Evolutionary conservation across 371 early-diverging fungal species (phyloP).

Genomic region (Funneliformis caledonium): DNA sequence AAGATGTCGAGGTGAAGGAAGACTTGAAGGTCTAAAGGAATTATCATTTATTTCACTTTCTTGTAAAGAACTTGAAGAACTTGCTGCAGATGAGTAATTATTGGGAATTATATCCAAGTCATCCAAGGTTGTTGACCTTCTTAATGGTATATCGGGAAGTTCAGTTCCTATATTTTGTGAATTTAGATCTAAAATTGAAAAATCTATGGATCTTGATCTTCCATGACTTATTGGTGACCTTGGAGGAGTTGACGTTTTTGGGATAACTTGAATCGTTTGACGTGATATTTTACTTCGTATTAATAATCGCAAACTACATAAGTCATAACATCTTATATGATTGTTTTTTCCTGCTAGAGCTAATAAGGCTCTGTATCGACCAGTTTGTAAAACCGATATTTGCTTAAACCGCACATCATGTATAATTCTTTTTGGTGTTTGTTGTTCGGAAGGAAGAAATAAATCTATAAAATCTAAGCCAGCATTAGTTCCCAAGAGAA

Average conservation of each 20-base stretch:
- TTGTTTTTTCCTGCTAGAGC: constrained; percentile 21
- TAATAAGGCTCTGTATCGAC: constrained; percentile 19
- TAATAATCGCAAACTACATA: constrained; percentile 10
- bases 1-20: neutral
- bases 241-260: neutral
- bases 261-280: neutral
- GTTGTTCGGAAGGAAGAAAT: constrained; percentile 14
- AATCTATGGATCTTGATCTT: constrained; percentile 18
- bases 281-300: constrained; percentile 24
- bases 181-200: neutral
- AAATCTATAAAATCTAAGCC: constrained; percentile 35
- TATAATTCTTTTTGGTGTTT: constrained; percentile 21
- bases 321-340: constrained; percentile 29
- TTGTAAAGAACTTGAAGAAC: neutral
- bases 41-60: neutral
- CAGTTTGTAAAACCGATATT: constrained; percentile 6
- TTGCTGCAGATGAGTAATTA: neutral
- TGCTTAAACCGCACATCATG: constrained; percentile 24
- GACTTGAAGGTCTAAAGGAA: neutral
- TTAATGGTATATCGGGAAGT: neutral
- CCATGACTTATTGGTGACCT: constrained; percentile 3
- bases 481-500: constrained; percentile 17
- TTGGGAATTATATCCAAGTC: neutral
- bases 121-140: neutral
- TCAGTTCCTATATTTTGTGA: neutral